Base-by-base conservation (phyloP, 1,139 yeast species). In the Petasospora rhodanensis region DNA sequence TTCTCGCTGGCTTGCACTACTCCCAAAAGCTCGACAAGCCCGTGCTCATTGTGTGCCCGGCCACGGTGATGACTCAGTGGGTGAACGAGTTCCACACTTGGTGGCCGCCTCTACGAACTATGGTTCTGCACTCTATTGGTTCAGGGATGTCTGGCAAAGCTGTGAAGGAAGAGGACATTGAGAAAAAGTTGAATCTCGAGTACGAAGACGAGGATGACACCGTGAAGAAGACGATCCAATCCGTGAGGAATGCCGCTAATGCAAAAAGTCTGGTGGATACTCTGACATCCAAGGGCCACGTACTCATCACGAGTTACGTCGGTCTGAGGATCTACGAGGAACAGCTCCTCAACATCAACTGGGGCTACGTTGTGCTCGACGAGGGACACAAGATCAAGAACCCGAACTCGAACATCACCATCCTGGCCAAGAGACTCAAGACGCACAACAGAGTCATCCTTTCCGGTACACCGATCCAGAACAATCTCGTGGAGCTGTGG, bases 351-450 rank as follows among this genome's bases (percentile, higher is more conserved):
- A 76, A 83, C 0, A 67, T 70, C 7, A 66, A 74, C 38, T 91
- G 98, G 97, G 89, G 91, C 1, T 91, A 89, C 52, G 89, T 81
- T 19, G 85, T 91, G 1, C 61, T 91, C 9, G 98, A 91, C 57
- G 98, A 91, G 56, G 98, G 98, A 1, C 98, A 91, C 59, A 91
- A 91, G 57, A 91, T 91, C 40, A 70, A 97, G 46, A 91, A 91
- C 54, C 98, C 98, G 0, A 91, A 93, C 51, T 77, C 91, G 40
- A 95, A 80, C 41, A 83, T 93, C 11, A 81, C 97, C 0, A 62
- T 91, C 18, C 71, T 85, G 0, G 83, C 95, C 58, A 91, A 91
- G 54, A 86, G 81, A 49, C 60, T 91, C 32, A 78, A 74, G 47
- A 86, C 97, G 0, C 76, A 79, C 17, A 80, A 91, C 56, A 65